Conservation (phyloP, 2,329 filamentous ascomycete genomes). For the Fusarium redolens region DNA sequence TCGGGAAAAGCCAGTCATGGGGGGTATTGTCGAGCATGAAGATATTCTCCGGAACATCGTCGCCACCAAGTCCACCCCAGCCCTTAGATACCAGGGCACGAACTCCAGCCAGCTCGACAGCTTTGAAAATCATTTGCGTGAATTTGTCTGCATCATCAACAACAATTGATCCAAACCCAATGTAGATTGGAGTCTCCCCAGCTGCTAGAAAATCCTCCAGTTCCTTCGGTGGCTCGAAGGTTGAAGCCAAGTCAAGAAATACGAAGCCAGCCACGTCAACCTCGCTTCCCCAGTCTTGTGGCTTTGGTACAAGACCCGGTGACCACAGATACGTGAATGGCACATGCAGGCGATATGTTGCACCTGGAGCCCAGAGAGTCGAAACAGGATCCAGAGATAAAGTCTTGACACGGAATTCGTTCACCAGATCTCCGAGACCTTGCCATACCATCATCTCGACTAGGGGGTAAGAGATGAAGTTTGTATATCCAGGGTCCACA, state of each 20-base stretch:
- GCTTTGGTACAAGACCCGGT: slow-evolving; percentile 73
- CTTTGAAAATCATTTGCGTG: slow-evolving; percentile 77
- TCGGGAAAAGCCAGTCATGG: slow-evolving; percentile 81
- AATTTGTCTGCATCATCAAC: slow-evolving; percentile 77
- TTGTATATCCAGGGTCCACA: slow-evolving; percentile 77
- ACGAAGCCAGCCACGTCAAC: slow-evolving; percentile 83
- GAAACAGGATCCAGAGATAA: slow-evolving; percentile 79
- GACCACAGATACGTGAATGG: slow-evolving; percentile 82
- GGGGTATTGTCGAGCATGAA: slow-evolving; percentile 80
- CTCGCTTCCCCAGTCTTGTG: slow-evolving; percentile 74
- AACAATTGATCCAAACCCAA: slow-evolving; percentile 81
- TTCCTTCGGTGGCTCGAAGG: slow-evolving; percentile 67
- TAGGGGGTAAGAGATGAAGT: slow-evolving; percentile 83
- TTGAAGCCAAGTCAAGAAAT: slow-evolving; percentile 75
- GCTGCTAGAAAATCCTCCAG: slow-evolving; percentile 66
- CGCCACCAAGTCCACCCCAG: slow-evolving; percentile 76
- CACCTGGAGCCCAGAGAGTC: slow-evolving; percentile 80
- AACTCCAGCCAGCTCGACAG: slow-evolving; percentile 72
- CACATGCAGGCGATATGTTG: slow-evolving; percentile 77
- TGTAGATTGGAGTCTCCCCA: slow-evolving; percentile 74
- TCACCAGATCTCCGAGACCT: slow-evolving; percentile 82
- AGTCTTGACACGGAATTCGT: slow-evolving; percentile 76
- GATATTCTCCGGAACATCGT: slow-evolving; percentile 69
- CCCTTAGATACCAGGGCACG: slow-evolving; percentile 79
- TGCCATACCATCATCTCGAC: slow-evolving; percentile 94